Evolutionary conservation across 441 rosid genomes (phyloP).

Genomic region (Breynia disticha): DNA sequence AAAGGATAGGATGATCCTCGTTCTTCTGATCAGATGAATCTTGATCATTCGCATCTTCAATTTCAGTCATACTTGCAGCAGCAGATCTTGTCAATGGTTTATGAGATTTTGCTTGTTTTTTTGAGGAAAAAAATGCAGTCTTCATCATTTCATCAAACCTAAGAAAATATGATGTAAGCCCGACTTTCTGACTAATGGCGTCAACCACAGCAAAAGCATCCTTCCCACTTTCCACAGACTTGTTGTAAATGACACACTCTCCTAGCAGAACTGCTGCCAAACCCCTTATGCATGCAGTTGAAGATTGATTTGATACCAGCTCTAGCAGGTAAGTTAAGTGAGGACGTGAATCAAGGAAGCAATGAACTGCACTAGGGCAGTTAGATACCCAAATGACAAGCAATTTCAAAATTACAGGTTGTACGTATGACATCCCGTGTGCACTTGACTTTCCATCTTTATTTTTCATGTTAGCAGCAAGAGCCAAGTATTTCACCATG

Average conservation of each 20-base stretch:
- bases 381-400: slow-evolving; percentile 82
- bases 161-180: slow-evolving; percentile 67
- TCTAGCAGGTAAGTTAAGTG: slow-evolving; percentile 78
- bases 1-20: slow-evolving; percentile 65
- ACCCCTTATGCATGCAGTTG: slow-evolving; percentile 61
- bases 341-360: slow-evolving; percentile 85
- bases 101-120: slow-evolving; percentile 36
- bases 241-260: slow-evolving; percentile 71
- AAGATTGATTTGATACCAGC: slow-evolving; percentile 57
- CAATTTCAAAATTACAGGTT: slow-evolving; percentile 75
- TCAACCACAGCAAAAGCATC: slow-evolving; percentile 76
- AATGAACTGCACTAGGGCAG: slow-evolving; percentile 75
- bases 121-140: slow-evolving; percentile 57
- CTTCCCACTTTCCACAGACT: slow-evolving; percentile 61
- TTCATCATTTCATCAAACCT: slow-evolving; percentile 87
- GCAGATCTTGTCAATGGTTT: slow-evolving; percentile 69
- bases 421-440: slow-evolving; percentile 37
- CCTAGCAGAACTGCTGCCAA: slow-evolving; percentile 84
- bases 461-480: slow-evolving; percentile 67
- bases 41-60: slow-evolving; percentile 51
- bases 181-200: slow-evolving; percentile 79
- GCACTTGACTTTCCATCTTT: slow-evolving; percentile 59
- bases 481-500: slow-evolving; percentile 82
- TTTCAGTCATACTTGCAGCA: slow-evolving; percentile 76
- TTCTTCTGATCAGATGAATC: slow-evolving; percentile 44